Evolutionary conservation across 148 eudicot genomes (phyloP).

Genomic region (Agrostemma githago): DNA sequence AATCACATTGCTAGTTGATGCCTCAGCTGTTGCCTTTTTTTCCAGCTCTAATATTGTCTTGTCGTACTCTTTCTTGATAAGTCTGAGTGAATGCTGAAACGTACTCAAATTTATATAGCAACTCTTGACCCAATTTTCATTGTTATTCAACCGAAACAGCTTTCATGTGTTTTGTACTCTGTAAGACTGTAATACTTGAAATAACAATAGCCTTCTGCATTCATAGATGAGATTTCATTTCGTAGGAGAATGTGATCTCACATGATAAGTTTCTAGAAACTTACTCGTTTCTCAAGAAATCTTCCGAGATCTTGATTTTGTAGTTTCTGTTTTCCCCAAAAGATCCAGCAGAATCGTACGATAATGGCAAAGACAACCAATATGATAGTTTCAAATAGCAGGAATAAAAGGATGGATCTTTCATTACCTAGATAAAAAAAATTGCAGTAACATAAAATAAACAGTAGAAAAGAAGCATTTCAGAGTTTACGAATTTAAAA

Average conservation of each 20-base stretch:
- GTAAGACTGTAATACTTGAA: too few species aligned
- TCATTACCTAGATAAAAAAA: constrained; percentile 52
- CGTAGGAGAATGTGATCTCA: too few species aligned
- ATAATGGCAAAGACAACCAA: constrained; percentile 44
- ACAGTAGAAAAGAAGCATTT: not conserved
- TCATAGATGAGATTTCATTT: too few species aligned
- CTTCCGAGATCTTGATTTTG: constrained; percentile 65
- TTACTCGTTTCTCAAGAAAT: constrained; percentile 86
- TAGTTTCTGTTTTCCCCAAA: constrained; percentile 85
- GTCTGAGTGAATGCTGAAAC: constrained; percentile 66
- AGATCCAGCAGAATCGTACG: constrained; percentile 72
- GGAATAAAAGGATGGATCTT: constrained; percentile 58
- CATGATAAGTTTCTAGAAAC: constrained; percentile 13
- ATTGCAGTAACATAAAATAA: not conserved
- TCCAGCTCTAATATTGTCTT: constrained; percentile 64
- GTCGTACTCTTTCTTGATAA: constrained; percentile 70
- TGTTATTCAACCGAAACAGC: not conserved
- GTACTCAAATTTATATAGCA: not conserved
- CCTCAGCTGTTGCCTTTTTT: constrained; percentile 53
- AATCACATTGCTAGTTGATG: constrained; percentile 40
- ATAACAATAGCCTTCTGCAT: too few species aligned
- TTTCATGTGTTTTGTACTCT: not conserved
- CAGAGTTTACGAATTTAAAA: not conserved
- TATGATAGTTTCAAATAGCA: constrained; percentile 52
- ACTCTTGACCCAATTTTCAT: not conserved